Evolutionary conservation across 2,329 filamentous ascomycete species (phyloP), one percentile per base, ranked within the genome.

Genomic region (Coniella vitis): DNA sequence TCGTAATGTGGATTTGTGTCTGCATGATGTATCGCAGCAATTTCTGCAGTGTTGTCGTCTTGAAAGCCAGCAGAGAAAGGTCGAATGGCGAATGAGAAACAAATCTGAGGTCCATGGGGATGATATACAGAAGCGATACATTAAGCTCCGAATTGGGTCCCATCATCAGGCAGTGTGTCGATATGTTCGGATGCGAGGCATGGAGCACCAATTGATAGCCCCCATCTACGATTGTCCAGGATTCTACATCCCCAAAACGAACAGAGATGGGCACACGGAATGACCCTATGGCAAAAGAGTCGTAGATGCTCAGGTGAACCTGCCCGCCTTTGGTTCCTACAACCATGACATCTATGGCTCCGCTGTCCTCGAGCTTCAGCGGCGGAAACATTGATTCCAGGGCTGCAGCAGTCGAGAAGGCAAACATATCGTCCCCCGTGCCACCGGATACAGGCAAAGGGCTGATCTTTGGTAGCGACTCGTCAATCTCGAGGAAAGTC

Each of bases 31-130:
- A 97, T 42, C 89, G 77, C 7, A 96, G 70, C 12, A 97, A 67
- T 55, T 93, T 95, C 58, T 95, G 88, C 14, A 97, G 68, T 38
- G 88, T 87, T 0, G 90, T 94, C 4, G 89, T 85, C 59, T 94
- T 95, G 14, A 86, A 89, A 1, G 90, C 86, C 12, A 97, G 74
- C 4, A 95, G 74, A 22, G 90, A 87, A 2, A 97, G 71, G 60
- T 94, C 87, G 48, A 90, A 80, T 3, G 87, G 87, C 2, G 83
- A 84, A 13, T 83, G 83, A 3, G 83, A 82, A 41, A 95, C 80
- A 60, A 95, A 94, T 0, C 84, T 81, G n/a, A 95, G 71, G 57
- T 94, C 87, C 62, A 95, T 79, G 1, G 86, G 86, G 0, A 90
- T 71, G n/a, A 91, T 67, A 51, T 80, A 75, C 9, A 84, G 61